Percentiles rank a stretch among this genome's conserved stretches.
These are phyloP conservation scores for Thermothelomyces thermophilus DNA, from an alignment of 2,329 filamentous ascomycete species.

Conservation along the genomic window DNA sequence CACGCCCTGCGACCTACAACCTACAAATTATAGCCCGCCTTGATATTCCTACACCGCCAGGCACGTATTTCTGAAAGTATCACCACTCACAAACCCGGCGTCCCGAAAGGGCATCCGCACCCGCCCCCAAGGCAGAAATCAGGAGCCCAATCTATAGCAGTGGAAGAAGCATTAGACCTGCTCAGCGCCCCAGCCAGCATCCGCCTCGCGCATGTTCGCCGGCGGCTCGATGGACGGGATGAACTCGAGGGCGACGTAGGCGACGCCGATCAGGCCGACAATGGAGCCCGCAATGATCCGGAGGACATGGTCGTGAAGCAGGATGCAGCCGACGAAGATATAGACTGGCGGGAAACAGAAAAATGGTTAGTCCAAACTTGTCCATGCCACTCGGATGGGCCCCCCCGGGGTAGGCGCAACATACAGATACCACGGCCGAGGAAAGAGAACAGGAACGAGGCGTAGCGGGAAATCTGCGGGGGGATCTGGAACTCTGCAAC, in stretches of 20 bases:
- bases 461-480: slow-evolving; percentile 85
- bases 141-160: not conserved
- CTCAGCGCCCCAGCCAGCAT: slow-evolving; percentile 70
- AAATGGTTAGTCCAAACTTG: not conserved
- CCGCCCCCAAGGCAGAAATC: not conserved
- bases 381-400: not conserved
- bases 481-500: slow-evolving; percentile 85
- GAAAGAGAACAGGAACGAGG: slow-evolving; percentile 97
- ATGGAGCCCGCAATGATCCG: slow-evolving; percentile 71
- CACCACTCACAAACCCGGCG: no score
- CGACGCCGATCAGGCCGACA: slow-evolving; percentile 71
- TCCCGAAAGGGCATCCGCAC: no score
- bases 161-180: no score
- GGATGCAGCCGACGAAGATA: slow-evolving; percentile 84
- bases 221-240: slow-evolving; percentile 73
- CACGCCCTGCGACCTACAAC: no score
- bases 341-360: slow-evolving; percentile 76
- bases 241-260: slow-evolving; percentile 70
- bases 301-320: slow-evolving; percentile 61
- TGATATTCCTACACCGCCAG: not conserved
- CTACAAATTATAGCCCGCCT: no score
- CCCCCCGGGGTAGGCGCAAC: slow-evolving; percentile 36
- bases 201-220: slow-evolving; percentile 73
- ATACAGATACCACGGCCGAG: slow-evolving; percentile 89
- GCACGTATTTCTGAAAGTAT: no score